These are phyloP conservation scores for Rosa hybrid DNA, from an alignment of 331 rosid genomes.

Conservation along the genomic window DNA sequence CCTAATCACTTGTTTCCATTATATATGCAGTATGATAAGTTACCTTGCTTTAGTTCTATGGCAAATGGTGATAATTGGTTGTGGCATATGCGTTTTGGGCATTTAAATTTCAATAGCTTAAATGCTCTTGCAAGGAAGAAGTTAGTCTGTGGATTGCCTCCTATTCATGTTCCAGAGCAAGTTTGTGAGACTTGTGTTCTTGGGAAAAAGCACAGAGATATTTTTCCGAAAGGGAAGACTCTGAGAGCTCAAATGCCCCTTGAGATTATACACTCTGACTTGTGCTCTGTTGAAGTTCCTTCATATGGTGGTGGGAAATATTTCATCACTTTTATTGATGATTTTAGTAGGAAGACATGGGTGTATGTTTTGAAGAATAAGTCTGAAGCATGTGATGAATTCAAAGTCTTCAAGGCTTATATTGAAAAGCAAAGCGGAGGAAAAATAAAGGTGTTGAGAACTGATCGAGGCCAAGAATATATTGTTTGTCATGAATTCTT, in stretches of 20 bases:
- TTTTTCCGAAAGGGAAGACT: not conserved
- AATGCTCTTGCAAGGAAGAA: not conserved
- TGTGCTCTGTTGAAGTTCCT: not conserved
- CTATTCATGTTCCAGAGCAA: not conserved
- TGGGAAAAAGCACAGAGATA: not conserved
- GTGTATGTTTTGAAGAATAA: not conserved
- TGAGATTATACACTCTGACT: not conserved
- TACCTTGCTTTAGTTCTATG: not conserved
- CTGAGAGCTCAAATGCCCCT: not conserved
- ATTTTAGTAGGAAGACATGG: not conserved
- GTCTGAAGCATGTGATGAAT: not conserved
- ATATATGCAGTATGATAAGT: not conserved
- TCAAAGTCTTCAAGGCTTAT: not conserved
- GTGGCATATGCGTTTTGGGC: not conserved
- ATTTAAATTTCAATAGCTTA: not conserved
- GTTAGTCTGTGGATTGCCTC: not conserved
- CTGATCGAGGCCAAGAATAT: not conserved
- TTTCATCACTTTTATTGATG: not conserved
- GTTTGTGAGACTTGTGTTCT: too few relatives aligned
- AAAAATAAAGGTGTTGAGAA: not conserved
- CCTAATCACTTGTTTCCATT: not conserved
- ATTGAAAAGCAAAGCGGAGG: not conserved
- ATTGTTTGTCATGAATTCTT: not conserved
- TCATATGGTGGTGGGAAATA: not conserved
- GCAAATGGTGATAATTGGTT: not conserved